phyloP scores from a whole-genome alignment of 805 yeast genomes.

The Ogataea henricii region DNA sequence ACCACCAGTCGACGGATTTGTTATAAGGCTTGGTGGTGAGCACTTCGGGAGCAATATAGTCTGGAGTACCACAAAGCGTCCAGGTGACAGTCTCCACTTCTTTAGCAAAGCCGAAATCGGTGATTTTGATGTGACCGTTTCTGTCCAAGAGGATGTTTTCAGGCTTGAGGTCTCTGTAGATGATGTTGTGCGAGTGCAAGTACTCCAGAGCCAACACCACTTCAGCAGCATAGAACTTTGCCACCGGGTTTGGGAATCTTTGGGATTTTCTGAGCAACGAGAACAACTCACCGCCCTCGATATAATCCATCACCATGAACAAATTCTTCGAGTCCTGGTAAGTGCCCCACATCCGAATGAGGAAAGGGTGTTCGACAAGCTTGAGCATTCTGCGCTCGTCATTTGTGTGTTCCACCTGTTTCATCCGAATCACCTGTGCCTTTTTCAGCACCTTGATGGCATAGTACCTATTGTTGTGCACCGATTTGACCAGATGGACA shows the following conservation, averaged over 20 bases:
- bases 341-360: conserved; percentile 68
- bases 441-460: conserved; percentile 62
- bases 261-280: conserved; percentile 58
- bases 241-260: conserved; percentile 63
- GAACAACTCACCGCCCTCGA: conserved; percentile 65
- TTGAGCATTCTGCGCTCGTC: conserved; percentile 63
- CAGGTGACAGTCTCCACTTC: conserved; percentile 61
- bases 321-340: conserved; percentile 58
- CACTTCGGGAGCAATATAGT: conserved; percentile 66
- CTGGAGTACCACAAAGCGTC: conserved; percentile 67
- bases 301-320: conserved; percentile 67
- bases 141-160: conserved; percentile 60
- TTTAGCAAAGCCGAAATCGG: conserved; percentile 66
- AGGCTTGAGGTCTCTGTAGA: conserved; percentile 63
- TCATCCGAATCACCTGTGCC: conserved; percentile 59
- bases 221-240: conserved; percentile 65
- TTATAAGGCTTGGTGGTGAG: conserved; percentile 64
- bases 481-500: conserved; percentile 58
- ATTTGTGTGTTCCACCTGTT: conserved; percentile 65
- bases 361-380: conserved; percentile 60
- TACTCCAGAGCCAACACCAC: conserved; percentile 60
- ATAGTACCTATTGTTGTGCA: conserved; percentile 60
- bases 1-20: conserved; percentile 69
- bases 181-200: conserved; percentile 57
- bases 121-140: conserved; percentile 60